Evolutionary conservation across 352 stramenopile genomes (phyloP).

Genomic region (Phytophthora citrophthora): DNA sequence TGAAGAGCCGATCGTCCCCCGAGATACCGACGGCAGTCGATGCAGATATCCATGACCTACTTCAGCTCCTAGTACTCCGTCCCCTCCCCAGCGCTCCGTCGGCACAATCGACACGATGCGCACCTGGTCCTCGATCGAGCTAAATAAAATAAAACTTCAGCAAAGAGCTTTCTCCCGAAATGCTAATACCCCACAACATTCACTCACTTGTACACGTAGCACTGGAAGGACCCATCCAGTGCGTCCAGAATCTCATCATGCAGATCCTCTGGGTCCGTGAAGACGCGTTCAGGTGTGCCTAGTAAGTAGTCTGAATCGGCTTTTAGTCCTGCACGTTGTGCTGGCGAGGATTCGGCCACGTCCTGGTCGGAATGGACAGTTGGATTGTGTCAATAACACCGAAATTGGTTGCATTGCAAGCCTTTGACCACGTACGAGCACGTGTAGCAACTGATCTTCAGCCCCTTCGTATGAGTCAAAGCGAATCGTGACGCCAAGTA

Average conservation of each 20-base stretch:
- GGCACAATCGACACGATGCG: constrained; percentile 90
- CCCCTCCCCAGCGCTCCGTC: constrained; percentile 88
- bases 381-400: background rate
- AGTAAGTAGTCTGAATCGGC: constrained; percentile 95
- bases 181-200: background rate
- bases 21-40: constrained; percentile 85
- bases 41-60: constrained; percentile 97
- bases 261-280: constrained; percentile 88
- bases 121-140: constrained; percentile 92
- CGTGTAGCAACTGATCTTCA: constrained; percentile 95
- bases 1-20: constrained; percentile 63
- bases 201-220: constrained; percentile 97
- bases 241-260: constrained; percentile 91
- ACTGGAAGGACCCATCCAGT: constrained; percentile 94
- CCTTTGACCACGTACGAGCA: constrained; percentile 68
- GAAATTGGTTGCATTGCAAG: too few relatives aligned
- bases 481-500: constrained; percentile 97
- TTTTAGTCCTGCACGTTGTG: constrained; percentile 88
- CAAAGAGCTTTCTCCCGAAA: background rate
- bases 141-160: constrained; percentile 21
- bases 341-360: constrained; percentile 90
- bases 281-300: constrained; percentile 91
- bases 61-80: constrained; percentile 93
- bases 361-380: constrained; percentile 43
- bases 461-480: constrained; percentile 97